Conservation (phyloP, 2,329 filamentous ascomycete species). For the Aureobasidium sp. region DNA sequence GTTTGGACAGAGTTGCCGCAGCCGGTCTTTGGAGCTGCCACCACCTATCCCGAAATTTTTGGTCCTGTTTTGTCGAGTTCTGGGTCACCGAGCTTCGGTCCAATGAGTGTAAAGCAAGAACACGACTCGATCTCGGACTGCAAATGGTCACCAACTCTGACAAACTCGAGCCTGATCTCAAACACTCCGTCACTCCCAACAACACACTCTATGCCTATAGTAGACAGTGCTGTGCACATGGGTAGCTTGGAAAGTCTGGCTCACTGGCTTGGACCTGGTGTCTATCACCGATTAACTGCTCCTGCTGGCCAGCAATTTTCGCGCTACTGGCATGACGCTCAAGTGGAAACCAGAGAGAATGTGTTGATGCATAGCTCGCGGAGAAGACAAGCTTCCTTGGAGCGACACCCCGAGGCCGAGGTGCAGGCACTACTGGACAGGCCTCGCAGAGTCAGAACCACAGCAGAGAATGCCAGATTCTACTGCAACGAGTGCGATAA, state of each 20-base stretch:
- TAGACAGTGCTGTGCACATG: not conserved
- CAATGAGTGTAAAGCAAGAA: not conserved
- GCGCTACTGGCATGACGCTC: not conserved
- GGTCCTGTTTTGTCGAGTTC: not conserved
- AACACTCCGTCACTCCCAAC: not conserved
- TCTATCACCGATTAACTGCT: not conserved
- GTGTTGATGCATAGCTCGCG: not conserved
- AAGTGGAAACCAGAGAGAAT: not conserved
- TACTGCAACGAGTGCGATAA: conserved; percentile 68
- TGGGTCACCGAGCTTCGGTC: not conserved
- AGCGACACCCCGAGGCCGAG: not conserved
- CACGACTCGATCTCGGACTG: not conserved
- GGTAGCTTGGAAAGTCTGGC: not conserved
- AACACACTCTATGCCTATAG: not conserved
- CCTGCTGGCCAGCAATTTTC: not conserved
- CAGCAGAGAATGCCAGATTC: conserved; percentile 62
- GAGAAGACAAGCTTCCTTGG: not conserved
- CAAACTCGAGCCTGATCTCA: not conserved
- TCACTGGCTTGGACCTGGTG: not conserved
- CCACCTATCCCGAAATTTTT: not conserved
- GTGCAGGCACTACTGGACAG: conserved; percentile 11
- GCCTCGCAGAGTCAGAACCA: conserved; percentile 24
- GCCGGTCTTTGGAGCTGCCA: not conserved
- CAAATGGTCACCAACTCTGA: not conserved
- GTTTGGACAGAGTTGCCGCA: not conserved